These are phyloP conservation scores for Cyberlindnera suaveolens DNA, from an alignment of 805 yeast genomes.

Conservation along the genomic window DNA sequence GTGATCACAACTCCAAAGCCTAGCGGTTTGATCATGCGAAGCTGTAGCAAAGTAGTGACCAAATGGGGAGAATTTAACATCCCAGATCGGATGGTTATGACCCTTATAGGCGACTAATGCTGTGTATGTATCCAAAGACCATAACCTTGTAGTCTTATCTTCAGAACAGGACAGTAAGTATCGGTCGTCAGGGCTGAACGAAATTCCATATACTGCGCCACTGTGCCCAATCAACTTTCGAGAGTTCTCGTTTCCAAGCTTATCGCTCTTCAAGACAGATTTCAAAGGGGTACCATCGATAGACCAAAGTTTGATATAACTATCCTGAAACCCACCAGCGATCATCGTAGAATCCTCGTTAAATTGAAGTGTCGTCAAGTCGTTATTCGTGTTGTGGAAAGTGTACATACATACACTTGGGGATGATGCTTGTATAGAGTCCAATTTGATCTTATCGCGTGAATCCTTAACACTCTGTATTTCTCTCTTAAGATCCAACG, in stretches of 20 bases:
- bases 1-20: slow-evolving; percentile 97
- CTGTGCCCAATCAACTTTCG: slow-evolving; percentile 75
- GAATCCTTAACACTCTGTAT: slow-evolving; percentile 77
- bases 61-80: slow-evolving; percentile 86
- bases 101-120: slow-evolving; percentile 93
- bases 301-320: slow-evolving; percentile 87
- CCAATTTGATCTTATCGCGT: slow-evolving; percentile 64
- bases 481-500: slow-evolving; percentile 73
- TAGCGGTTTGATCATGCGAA: slow-evolving; percentile 95
- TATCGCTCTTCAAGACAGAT: slow-evolving; percentile 52
- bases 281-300: slow-evolving; percentile 83
- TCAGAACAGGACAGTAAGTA: slow-evolving; percentile 80
- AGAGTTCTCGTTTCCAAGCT: slow-evolving; percentile 38
- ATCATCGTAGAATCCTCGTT: slow-evolving; percentile 81
- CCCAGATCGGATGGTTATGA: slow-evolving; percentile 97
- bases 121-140: slow-evolving; percentile 91
- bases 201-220: slow-evolving; percentile 87
- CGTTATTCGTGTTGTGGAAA: slow-evolving; percentile 89
- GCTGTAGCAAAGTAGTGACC: slow-evolving; percentile 99
- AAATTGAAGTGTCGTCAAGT: slow-evolving; percentile 79
- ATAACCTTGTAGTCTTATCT: slow-evolving; percentile 84
- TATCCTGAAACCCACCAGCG: slow-evolving; percentile 94
- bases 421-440: slow-evolving; percentile 66
- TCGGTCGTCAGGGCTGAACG: slow-evolving; percentile 86
- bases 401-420: slow-evolving; percentile 98